Base-by-base conservation (phyloP, 768 basidiomycete genomes). In the Suillus bovinus region DNA sequence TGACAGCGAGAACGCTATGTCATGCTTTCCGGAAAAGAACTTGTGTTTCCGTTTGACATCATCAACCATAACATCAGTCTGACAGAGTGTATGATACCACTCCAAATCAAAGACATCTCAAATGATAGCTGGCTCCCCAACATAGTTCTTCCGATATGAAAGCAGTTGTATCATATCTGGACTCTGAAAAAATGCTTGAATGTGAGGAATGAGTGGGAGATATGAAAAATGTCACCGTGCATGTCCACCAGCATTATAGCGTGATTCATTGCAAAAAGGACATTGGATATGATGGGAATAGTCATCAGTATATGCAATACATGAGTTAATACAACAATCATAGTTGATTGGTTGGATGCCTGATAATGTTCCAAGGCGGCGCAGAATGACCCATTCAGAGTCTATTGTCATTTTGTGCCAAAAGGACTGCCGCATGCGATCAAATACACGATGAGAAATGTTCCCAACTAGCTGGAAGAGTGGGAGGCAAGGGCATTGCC, bases 171-270 rank as follows among this genome's bases (percentile, higher is more conserved):
- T 72, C 59, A 63, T 67, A 4, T 58, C 36, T 1, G 11, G 20
- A 41, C 68, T 72, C 5, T 61, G 56, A 36, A 69, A 75, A 34
- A 66, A 64, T 1, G 67, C 71, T 50, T 68, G 57, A 9, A 82
- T 75, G 3, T 71, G 76, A 4, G 75, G 77, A 38, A 76, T 78
- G 24, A 81, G 60, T 1, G 79, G 79, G 16, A 82, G 56, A 62
- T 82, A 81, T 3, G 62, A 61, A 64, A 79, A 81, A 3, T 58
- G 54, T 38, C 66, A 68, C 0, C 69, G 62, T 1, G 79, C 68
- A 36, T 65, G 68, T 0, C 69, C 68, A 39, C 58, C 44, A 11
- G 60, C 1, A 46, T 69, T 49, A 55, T 50, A 72, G 1, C 76
- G 70, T 13, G 74, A n/a, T 49, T 69, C 67, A 0, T 71, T 52